Evolutionary conservation across 345 rosid genomes (phyloP).

Genomic region (Alliaria petiolata): DNA sequence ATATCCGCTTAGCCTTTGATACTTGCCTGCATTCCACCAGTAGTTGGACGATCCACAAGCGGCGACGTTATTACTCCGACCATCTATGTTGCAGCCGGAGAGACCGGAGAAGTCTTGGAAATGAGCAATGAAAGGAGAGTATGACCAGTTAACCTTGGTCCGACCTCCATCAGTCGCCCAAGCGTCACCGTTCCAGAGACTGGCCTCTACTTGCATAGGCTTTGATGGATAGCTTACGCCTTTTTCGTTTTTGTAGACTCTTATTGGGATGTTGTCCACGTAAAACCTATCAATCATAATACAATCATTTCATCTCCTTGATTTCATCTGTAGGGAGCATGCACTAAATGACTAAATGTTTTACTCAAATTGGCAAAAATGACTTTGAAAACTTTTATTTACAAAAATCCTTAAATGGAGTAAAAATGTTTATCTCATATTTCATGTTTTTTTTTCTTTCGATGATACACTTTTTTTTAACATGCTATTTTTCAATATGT

Average conservation of each 20-base stretch:
- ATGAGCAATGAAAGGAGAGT: conserved; percentile 53
- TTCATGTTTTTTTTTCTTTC: too few relatives aligned
- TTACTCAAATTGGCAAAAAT: background rate
- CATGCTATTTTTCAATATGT: too few relatives aligned
- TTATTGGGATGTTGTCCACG: conserved; percentile 59
- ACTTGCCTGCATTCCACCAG: conserved; percentile 58
- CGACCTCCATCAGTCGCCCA: conserved; percentile 72
- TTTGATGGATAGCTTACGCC: conserved; percentile 50
- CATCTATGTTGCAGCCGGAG: conserved; percentile 38
- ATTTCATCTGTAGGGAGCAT: background rate
- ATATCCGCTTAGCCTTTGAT: conserved; percentile 13
- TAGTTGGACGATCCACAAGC: conserved; percentile 30
- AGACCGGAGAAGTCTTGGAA: conserved; percentile 47
- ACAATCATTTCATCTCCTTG: background rate
- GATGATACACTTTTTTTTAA: too few relatives aligned
- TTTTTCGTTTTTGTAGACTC: conserved; percentile 60
- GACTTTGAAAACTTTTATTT: background rate
- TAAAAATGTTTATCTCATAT: too few relatives aligned
- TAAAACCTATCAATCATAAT: conserved; percentile 41
- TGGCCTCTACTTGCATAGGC: conserved; percentile 56
- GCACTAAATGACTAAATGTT: background rate
- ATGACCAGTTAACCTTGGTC: conserved; percentile 56
- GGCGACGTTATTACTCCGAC: conserved; percentile 10
- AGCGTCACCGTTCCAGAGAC: conserved; percentile 63
- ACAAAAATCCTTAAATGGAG: background rate